Base-by-base conservation (phyloP, 306 rosid genomes). In the Gillenia trifoliata region DNA sequence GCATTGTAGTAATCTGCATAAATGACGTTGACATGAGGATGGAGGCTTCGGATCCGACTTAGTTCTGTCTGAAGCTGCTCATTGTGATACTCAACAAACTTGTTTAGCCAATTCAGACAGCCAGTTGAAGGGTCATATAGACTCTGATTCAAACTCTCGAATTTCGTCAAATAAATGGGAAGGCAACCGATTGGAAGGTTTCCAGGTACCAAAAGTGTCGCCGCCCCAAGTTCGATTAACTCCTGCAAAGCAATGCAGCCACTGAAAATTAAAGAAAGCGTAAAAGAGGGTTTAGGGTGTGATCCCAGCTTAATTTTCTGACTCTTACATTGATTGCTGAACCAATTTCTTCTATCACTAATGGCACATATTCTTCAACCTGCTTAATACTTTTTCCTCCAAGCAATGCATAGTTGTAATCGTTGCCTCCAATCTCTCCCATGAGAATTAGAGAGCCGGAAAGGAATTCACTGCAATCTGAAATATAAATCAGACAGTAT, bases 361-460 rank as follows among this genome's bases (percentile, higher is more conserved):
- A 26, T 5, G 75, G 83, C 25, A 85, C 89, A 5, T 72, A 81
- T 25, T 86, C 59, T 50, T 66, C 77, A 75, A 87, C 11, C 67
- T 78, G 83, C 29, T 33, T 63, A 47, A 81, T 3, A 65, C 76
- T 77, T 41, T 8, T 81, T 47, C 49, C 22, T 0, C 0, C 0
- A 47, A 28, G 41, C 0, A 90, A 81, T 20, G 84, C 71, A 60
- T 38, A 9, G 65, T 86, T 86, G 57, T 83, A 79, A 71, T 90
- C 96, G 11, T 90, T 86, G 69, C 92, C 92, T 66, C 96, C 96
- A 29, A 88, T 88, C 71, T 90, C 92, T 67, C 90, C 95, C 67
- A 75, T 67, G 1, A 87, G 68, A 85, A 89, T 72, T 70, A 87
- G 30, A 6, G 92, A 89, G 1, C 67, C 78, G 6, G 50, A 68